A percentile compares a stretch with the other conserved stretches of the same genome.
These are phyloP conservation scores for Candida labiduridarum DNA, from an alignment of 1,139 yeast species.

Conservation along the genomic window DNA sequence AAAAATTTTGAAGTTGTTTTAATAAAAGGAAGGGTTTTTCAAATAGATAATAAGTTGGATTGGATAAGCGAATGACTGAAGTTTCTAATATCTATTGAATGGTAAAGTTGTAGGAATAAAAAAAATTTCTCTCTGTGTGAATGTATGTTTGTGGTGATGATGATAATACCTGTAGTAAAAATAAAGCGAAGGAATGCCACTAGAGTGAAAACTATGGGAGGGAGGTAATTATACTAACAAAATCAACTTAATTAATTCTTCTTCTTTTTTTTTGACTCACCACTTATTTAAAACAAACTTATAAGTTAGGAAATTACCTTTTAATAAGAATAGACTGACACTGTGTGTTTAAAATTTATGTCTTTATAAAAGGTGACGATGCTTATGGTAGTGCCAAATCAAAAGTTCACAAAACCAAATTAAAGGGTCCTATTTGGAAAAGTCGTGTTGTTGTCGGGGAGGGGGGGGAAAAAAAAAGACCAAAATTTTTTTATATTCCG, in stretches of 20 bases:
- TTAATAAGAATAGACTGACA: too few relatives aligned
- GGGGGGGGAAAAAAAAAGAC: too few relatives aligned
- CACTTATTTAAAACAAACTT: background rate
- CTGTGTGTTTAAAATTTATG: background rate
- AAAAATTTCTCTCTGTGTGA: background rate
- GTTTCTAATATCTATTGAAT: background rate
- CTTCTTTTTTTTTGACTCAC: background rate
- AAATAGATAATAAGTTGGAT: slow-evolving; percentile 1
- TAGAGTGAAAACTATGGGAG: background rate
- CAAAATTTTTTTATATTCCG: background rate
- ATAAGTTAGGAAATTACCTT: too few relatives aligned
- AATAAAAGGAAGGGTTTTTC: slow-evolving; percentile 3
- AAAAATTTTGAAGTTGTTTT: background rate
- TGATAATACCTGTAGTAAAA: background rate
- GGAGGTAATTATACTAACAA: background rate
- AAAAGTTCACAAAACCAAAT: background rate
- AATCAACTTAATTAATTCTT: background rate
- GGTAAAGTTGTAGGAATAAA: background rate
- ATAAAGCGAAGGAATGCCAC: background rate
- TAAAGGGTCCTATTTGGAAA: slow-evolving; percentile 2
- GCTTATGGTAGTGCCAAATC: background rate
- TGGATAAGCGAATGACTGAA: background rate
- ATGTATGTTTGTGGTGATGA: background rate
- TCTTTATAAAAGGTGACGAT: background rate
- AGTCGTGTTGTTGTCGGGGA: slow-evolving; percentile 1